Conservation (phyloP, 805 yeast genomes). For the Candida tibetensis region DNA sequence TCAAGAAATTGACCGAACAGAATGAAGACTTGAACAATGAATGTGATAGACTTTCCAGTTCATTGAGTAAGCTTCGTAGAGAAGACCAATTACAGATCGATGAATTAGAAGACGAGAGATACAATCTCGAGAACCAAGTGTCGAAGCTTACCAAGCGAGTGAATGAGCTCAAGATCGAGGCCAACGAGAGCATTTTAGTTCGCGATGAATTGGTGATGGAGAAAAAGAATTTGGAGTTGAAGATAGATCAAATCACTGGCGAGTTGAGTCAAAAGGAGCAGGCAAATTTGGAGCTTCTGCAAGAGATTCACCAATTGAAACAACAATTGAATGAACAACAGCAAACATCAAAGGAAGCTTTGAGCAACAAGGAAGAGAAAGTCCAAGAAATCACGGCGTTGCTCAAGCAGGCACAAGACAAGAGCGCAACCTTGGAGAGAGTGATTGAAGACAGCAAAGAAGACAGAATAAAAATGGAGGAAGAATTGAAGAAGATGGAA, state of each 20-base stretch:
- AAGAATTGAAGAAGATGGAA: slow-evolving; percentile 37
- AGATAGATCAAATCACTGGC: slow-evolving; percentile 45
- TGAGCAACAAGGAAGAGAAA: slow-evolving; percentile 2
- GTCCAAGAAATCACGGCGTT: slow-evolving; percentile 24
- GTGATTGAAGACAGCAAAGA: slow-evolving; percentile 14
- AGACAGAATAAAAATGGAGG: slow-evolving; percentile 13
- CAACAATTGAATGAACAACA: neutral
- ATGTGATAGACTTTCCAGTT: slow-evolving; percentile 48
- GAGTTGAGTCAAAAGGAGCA: slow-evolving; percentile 32
- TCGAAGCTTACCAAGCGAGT: slow-evolving; percentile 38
- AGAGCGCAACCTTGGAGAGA: slow-evolving; percentile 5
- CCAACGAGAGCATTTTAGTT: slow-evolving; percentile 39
- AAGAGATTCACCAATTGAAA: slow-evolving; percentile 3
- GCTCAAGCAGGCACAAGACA: slow-evolving; percentile 20
- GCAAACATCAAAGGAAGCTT: neutral
- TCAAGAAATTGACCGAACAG: slow-evolving; percentile 15
- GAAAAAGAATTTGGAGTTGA: slow-evolving; percentile 38
- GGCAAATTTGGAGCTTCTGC: slow-evolving; percentile 12
- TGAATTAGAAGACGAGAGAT: slow-evolving; percentile 35
- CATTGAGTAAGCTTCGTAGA: slow-evolving; percentile 36
- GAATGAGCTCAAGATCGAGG: slow-evolving; percentile 38
- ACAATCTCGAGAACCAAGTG: slow-evolving; percentile 38
- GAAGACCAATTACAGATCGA: slow-evolving; percentile 36
- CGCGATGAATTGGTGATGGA: slow-evolving; percentile 39
- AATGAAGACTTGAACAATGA: slow-evolving; percentile 48